phyloP scores from a whole-genome alignment of 1,284 basidiomycete genomes.

The Moniliophthora roreri region DNA sequence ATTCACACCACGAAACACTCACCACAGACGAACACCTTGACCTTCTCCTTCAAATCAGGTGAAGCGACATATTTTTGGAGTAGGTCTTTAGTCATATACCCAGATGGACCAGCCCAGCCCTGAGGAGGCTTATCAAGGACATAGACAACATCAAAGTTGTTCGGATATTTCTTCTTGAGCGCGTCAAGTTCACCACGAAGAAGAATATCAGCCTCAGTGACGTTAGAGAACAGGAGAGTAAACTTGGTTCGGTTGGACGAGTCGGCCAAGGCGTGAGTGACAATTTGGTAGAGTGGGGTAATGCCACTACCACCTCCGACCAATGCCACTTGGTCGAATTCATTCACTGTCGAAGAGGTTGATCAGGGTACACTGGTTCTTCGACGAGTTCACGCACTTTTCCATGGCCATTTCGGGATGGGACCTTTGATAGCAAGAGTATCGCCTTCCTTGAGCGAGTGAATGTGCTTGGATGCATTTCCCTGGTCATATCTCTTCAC shows the following conservation, averaged over 20 bases:
- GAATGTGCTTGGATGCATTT: conserved; percentile 79
- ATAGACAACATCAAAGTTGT: conserved; percentile 83
- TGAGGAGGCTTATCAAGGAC: conserved; percentile 77
- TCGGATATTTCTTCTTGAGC: conserved; percentile 69
- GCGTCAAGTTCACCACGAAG: conserved; percentile 81
- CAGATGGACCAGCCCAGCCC: conserved; percentile 72
- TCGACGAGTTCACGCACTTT: conserved; percentile 43
- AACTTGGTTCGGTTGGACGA: conserved; percentile 91
- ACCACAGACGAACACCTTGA: conserved; percentile 91
- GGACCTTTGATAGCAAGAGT: conserved; percentile 90
- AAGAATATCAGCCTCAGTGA: conserved; percentile 89
- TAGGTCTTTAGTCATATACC: conserved; percentile 73
- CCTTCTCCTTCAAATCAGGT: conserved; percentile 71
- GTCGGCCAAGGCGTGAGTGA: conserved; percentile 73
- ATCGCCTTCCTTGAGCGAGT: conserved; percentile 69
- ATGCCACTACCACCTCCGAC: conserved; percentile 91
- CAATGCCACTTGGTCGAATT: conserved; percentile 84
- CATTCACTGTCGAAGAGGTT: conserved; percentile 56
- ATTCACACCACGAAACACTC: conserved; percentile 23
- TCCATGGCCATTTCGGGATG: conserved; percentile 80
- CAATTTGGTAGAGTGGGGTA: conserved; percentile 76
- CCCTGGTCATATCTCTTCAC: conserved; percentile 87
- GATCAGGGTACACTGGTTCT: conserved; percentile 2
- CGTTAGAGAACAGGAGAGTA: conserved; percentile 90
- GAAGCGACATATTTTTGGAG: conserved; percentile 75